Base-by-base conservation (phyloP, 768 basidiomycete species). In the Termitomyces eurrhizus region DNA sequence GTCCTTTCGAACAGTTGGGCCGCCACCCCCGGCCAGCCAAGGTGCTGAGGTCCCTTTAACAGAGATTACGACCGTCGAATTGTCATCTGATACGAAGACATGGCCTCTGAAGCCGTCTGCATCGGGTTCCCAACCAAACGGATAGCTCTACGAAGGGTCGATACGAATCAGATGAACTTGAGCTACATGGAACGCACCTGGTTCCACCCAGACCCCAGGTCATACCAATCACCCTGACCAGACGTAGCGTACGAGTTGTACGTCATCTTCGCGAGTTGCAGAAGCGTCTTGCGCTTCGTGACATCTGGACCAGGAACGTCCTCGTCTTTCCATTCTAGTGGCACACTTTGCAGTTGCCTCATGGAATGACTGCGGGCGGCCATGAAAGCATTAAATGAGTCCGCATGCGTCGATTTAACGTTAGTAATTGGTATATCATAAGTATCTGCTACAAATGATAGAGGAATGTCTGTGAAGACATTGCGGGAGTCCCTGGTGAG, bases 101-200 rank as follows among this genome's bases (percentile, higher is more conserved):
- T 98, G 95, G 0, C 96, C 96, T 49, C 96, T 83, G 61, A 98
- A 83, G 0, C 95, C 94, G 70, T 97, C 92, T n/a, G 86, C 86
- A 29, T 88, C 83, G 0, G 90, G 88, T 64, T 90, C 85, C 95
- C 95, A 98, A 13, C 96, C 96, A 66, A 94, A 88, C 0, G 95
- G 90, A 33, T 78, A 76, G 33, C 79, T 83, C 86, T 91, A 62
- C 18, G 41, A 60, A 11, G 13, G 6, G 4, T 57, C 9, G 11
- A 12, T 11, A 5, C 33, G 16, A 13, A 32, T 29, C 41, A 29
- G 45, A 26, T 52, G 21, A 56, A 41, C 42, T 49, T 24, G 53
- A 21, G 29, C 29, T 29, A 3, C 41, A 14, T 1, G n/a, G 16
- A 36, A 66, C 81, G 65, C 68, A 85, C 88, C 24, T 66, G 73